Conservation (phyloP, 305 asterid species). For the Fraxinus platypoda region DNA sequence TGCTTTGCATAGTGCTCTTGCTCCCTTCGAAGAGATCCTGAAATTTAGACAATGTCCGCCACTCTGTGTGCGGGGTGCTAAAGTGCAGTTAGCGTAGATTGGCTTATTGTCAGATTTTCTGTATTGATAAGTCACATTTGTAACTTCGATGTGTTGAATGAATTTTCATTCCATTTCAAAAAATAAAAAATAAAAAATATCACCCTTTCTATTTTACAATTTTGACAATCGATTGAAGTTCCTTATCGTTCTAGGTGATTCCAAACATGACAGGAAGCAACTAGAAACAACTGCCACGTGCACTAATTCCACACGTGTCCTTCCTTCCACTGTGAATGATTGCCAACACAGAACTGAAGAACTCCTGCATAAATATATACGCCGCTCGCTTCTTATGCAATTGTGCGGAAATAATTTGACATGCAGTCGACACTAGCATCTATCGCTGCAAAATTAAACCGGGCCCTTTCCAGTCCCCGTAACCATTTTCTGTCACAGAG, state of each 20-base stretch:
- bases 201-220: not conserved
- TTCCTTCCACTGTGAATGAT: not conserved
- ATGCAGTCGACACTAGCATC: constrained; percentile 52
- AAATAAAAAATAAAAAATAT: no score
- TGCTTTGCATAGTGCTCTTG: no score
- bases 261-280: constrained; percentile 5
- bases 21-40: no score
- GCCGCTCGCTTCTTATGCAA: not conserved
- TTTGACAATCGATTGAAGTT: not conserved
- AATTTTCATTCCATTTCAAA: no score
- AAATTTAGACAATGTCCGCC: no score
- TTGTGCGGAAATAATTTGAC: not conserved
- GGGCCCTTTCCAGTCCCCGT: constrained; percentile 2
- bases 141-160: no score
- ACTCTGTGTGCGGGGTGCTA: no score
- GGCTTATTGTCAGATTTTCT: no score
- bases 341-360: not conserved
- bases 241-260: constrained; percentile 24
- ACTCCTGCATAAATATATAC: not conserved
- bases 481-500: constrained; percentile 16
- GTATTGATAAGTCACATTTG: no score
- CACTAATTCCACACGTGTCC: constrained; percentile 29
- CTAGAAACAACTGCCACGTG: constrained; percentile 33
- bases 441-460: constrained; percentile 34
- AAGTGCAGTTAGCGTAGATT: no score